Base-by-base conservation (phyloP, 768 basidiomycete species). In the Leccinellum rugosiceps region DNA sequence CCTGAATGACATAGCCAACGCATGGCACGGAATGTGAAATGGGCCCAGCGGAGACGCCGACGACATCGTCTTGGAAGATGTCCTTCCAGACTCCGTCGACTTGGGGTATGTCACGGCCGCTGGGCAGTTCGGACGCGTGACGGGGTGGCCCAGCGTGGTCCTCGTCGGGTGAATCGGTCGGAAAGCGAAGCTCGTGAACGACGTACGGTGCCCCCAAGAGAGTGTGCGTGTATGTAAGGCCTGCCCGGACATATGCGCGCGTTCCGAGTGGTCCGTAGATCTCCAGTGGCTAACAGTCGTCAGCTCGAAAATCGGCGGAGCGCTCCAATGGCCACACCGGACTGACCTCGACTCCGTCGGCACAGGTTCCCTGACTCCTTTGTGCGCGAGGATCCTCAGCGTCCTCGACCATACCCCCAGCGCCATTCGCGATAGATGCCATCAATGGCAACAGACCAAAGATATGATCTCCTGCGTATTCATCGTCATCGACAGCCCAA, bases 251-350 rank as follows among this genome's bases (percentile, higher is more conserved):
- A 66, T 91, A 93, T 25, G 87, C 84, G 23, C 93, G 85, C 1
- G 90, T 90, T 19, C 93, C 92, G 7, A 85, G 72, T 11, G 91
- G 93, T 6, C 93, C 93, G 63, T 93, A 95, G 52, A 95, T 90
- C 69, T 94, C 89, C 3, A 94, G 60, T 17, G 80, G 80, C 89
- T 90, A 60, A 34, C 2, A 8, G 15, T 32, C 17, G 26, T 72
- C 32, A 68, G 57, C 49, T 19, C 56, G 54, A 48, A 8, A 25
- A 46, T 30, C 10, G n/a, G 38, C n/a, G 38, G 38, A 41, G n/a
- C 9, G 30, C 1, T 31, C 45, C 9, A n/a, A n/a, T n/a, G 11
- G 7, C 10, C 21, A 25, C 21, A 44, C 55, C 28, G 28, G 56
- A 63, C 68, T 14, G 11, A 70, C 69, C 59, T 64, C 57, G 28